A percentile compares a stretch with the other conserved stretches of the same genome.
Evolutionary conservation across 805 yeast species (phyloP).

Genomic region (Kuraishia floccosa): DNA sequence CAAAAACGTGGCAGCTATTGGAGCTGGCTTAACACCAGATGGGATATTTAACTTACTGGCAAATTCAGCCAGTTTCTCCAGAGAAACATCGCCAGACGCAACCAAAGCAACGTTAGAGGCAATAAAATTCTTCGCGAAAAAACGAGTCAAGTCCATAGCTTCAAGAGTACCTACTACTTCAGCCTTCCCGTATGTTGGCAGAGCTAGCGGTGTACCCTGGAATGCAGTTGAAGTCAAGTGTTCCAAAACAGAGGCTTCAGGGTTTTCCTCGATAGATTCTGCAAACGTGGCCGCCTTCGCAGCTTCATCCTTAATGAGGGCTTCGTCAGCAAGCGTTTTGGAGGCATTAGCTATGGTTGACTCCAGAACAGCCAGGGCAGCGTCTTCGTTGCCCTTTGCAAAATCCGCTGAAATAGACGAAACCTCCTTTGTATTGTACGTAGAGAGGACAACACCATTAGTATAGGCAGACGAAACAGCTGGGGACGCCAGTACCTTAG

Average conservation of each 20-base stretch:
- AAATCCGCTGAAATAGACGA: conserved; percentile 57
- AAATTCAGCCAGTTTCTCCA: conserved; percentile 57
- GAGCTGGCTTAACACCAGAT: conserved; percentile 36
- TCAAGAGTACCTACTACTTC: conserved; percentile 53
- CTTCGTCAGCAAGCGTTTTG: conserved; percentile 26
- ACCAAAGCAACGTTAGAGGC: conserved; percentile 60
- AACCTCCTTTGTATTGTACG: conserved; percentile 50
- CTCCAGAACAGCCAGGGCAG: conserved; percentile 26
- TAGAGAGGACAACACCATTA: conserved; percentile 45
- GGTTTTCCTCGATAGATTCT: conserved; percentile 41
- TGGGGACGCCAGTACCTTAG: conserved; percentile 32
- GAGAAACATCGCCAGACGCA: conserved; percentile 56
- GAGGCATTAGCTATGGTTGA: conserved; percentile 21
- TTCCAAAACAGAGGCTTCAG: conserved; percentile 50
- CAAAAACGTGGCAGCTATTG: conserved; percentile 51
- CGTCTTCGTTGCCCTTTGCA: conserved; percentile 40
- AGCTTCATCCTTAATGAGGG: conserved; percentile 33
- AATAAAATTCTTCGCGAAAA: conserved; percentile 44
- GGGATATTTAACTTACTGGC: conserved; percentile 41
- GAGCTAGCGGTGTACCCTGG: conserved; percentile 74
- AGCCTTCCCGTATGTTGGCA: conserved; percentile 67
- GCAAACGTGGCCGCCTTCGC: conserved; percentile 32
- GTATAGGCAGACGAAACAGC: conserved; percentile 21
- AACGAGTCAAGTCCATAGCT: conserved; percentile 43
- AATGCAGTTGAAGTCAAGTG: conserved; percentile 77